Evolutionary conservation across 169 alveolate species (phyloP), one percentile per base, ranked within the genome.

Genomic region (Plasmodium fragile): DNA sequence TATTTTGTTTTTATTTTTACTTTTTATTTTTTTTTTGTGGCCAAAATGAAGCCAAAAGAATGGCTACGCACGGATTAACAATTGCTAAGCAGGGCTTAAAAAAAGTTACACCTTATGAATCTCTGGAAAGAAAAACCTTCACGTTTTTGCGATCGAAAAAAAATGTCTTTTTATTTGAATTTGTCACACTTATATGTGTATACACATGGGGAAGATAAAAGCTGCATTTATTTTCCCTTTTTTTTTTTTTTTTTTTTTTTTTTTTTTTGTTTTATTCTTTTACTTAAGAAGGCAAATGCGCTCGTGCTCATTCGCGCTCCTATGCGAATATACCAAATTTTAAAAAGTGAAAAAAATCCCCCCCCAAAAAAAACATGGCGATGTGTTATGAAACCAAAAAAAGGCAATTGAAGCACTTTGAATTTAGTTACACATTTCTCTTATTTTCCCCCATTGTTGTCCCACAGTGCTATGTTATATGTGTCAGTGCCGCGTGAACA

Each of bases 91-190:
- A 22, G 22, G 7, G 59, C 0, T 11, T 49, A 16, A 49, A 49
- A 16, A 49, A 49, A 49, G 59, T 77, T 72, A 13, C 81, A 25
- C 45, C 18, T 34, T 72, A 72, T n/a, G 30, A 65, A 65, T n/a
- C 16, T 25, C 75, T 25, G 16, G 34, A 65, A 65, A 3, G 28
- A 65, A 75, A 75, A 75, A 75, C 49, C 49, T 75, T 39, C 55
- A 16, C 49, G 34, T 28, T 34, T 72, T 75, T 75, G 34, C 82
- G 41, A 11, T 28, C n/a, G 49, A 8, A n/a, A 22, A 73, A 73
- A 75, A 30, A 75, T 75, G 49, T 75, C 49, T 43, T 75, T 22
- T 36, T 75, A 11, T 18, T 75, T 75, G n/a, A 75, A 36, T 75
- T 28, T 52, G 28, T 75, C 49, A 36, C 49, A 18, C 55, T 34